These are phyloP conservation scores for Pythium folliculosum DNA, from an alignment of 352 stramenopile genomes.

Conservation along the genomic window DNA sequence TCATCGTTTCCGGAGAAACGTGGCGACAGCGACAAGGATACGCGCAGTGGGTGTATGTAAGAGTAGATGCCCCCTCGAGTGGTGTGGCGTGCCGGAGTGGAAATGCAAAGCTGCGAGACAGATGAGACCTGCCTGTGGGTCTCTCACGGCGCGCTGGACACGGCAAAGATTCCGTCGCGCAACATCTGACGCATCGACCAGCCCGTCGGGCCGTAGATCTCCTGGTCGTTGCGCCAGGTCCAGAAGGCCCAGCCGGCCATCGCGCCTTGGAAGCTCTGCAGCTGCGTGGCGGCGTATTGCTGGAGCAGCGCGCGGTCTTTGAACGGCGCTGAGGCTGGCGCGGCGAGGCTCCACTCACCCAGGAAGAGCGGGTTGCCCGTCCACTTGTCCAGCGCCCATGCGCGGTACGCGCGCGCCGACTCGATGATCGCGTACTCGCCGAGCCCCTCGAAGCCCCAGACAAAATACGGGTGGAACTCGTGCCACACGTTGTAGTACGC, in stretches of 20 bases:
- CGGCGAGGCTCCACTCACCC: conserved; percentile 28
- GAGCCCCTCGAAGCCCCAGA: conserved; percentile 57
- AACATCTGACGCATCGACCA: not conserved
- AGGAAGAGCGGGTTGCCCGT: conserved; percentile 30
- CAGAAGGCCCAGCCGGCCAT: conserved; percentile 14
- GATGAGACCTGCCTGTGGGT: no score
- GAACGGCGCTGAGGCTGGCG: no score
- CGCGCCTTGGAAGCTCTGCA: no score
- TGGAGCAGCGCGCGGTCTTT: not conserved
- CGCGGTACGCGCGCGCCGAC: conserved; percentile 18
- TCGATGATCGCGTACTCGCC: conserved; percentile 19
- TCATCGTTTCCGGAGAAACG: no score
- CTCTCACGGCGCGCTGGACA: no score
- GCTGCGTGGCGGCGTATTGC: not conserved
- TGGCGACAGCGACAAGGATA: no score
- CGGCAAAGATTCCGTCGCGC: not conserved
- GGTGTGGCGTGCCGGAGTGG: no score
- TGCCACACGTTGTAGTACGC: conserved; percentile 29
- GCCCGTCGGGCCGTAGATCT: no score
- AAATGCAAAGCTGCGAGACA: no score
- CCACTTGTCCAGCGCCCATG: conserved; percentile 28
- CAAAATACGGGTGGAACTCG: conserved; percentile 35
- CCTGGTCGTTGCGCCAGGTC: not conserved
- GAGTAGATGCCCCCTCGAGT: no score
- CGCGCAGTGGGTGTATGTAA: no score